Base-by-base conservation (phyloP, 495 filamentous ascomycete species). In the Neurospora sublineolata region DNA sequence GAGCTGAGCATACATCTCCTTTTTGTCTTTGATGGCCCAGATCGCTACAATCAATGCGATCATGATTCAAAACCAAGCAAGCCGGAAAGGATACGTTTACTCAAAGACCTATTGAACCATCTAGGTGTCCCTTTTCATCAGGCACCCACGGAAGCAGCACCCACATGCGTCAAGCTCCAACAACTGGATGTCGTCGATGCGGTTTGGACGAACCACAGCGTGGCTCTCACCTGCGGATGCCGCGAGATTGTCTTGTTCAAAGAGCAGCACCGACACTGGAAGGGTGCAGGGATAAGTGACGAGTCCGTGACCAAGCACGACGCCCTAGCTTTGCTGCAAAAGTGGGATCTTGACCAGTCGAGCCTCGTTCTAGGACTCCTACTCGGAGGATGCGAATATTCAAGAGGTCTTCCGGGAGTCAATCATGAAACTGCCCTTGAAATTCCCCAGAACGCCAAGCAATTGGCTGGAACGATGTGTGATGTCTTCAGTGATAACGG, bases 11-110 rank as follows among this genome's bases (percentile, higher is more conserved):
- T 72, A 38, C 23, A 72, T 14, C 12, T 46, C 1, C 0, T 72
- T 12, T 72, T 72, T 3, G 60, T 72, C 37, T 72, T 72, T 18
- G 60, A 72, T 42, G 70, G 70, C 20, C 58, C 58, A n/a, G n/a
- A 33, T 8, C 18, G 20, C 16, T n/a, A 67, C 23, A 33, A 1
- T 0, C 67, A 67, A 1, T 5, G 0, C 20, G 58, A 67, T 14
- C 7, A 10, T n/a, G 16, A 1, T 7, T 38, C 37, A 36, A 38
- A 42, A 20, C 5, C 37, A 14, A 33, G 7, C 18, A 23, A 27
- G 10, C 37, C 70, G 1, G 58, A 72, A 12, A 42, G 42, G 0
- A 42, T 36, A 16, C 2, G n/a, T 10, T 14, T 72, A 3, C 36
- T 72, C 5, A 68, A 72, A 52, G 60, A 68, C 5, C 4, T 68